Evolutionary conservation across 768 basidiomycete genomes (phyloP).

Genomic region (Agaricus subrufescens): DNA sequence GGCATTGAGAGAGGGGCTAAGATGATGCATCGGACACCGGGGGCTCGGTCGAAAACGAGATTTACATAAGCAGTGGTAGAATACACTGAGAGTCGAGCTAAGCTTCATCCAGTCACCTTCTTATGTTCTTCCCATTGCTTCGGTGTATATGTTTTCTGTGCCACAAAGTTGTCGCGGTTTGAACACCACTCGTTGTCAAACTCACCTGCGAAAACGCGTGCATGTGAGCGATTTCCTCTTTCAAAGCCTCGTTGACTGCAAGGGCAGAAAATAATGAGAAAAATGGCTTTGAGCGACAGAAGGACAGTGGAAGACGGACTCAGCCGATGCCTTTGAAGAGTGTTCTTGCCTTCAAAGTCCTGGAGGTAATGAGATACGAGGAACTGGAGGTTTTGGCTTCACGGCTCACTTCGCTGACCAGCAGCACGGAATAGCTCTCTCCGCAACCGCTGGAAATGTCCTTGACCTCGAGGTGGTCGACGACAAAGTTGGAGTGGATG

Average conservation of each 20-base stretch:
- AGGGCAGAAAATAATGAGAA: neutral
- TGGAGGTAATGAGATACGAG: constrained; percentile 18
- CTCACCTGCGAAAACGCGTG: constrained; percentile 86
- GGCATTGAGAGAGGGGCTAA: constrained; percentile 24
- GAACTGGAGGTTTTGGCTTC: neutral
- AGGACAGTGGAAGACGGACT: constrained; percentile 37
- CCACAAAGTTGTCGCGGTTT: neutral
- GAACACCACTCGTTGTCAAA: neutral
- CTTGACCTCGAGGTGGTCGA: constrained; percentile 66
- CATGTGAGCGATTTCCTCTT: constrained; percentile 71
- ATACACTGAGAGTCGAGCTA: neutral
- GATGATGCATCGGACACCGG: neutral
- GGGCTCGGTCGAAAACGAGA: neutral
- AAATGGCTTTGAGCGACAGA: no score
- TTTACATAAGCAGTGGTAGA: constrained; percentile 7
- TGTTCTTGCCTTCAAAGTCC: constrained; percentile 77
- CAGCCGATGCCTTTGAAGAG: constrained; percentile 70
- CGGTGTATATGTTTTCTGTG: constrained; percentile 19
- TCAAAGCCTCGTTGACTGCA: constrained; percentile 73
- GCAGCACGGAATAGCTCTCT: constrained; percentile 65
- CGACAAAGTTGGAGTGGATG: constrained; percentile 58
- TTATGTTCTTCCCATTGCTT: constrained; percentile 17
- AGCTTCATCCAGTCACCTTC: constrained; percentile 1
- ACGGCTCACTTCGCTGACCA: constrained; percentile 67
- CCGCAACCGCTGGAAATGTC: constrained; percentile 82